Evolutionary conservation across 2,329 filamentous ascomycete species (phyloP).

Genomic region (Lecanicillium sp.): DNA sequence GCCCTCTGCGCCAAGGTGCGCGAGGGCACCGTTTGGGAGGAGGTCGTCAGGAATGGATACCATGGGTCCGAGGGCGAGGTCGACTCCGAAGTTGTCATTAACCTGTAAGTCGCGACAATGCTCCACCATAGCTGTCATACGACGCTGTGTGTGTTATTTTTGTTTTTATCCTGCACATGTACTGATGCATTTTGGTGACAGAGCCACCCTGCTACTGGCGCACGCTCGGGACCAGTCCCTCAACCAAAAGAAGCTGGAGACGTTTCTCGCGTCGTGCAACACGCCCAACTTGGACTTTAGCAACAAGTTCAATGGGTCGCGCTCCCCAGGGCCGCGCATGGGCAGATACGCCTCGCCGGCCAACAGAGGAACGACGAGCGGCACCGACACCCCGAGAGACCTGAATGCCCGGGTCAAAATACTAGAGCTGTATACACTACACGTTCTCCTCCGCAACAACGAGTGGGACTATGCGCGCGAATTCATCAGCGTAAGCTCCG

Average conservation of each 20-base stretch:
- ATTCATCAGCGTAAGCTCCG: slow-evolving; percentile 78
- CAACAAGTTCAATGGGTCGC: slow-evolving; percentile 48
- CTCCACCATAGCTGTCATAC: background rate
- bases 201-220: slow-evolving; percentile 82
- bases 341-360: slow-evolving; percentile 36
- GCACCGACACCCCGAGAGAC: slow-evolving; percentile 76
- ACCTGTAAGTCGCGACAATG: slow-evolving; percentile 53
- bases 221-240: slow-evolving; percentile 76
- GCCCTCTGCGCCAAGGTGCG: slow-evolving; percentile 74
- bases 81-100: slow-evolving; percentile 89
- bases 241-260: slow-evolving; percentile 84
- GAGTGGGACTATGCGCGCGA: slow-evolving; percentile 95
- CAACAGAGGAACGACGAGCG: slow-evolving; percentile 44
- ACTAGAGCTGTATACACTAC: slow-evolving; percentile 88
- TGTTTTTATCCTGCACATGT: background rate
- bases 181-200: slow-evolving; percentile 25
- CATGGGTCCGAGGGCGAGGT: slow-evolving; percentile 82
- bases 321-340: slow-evolving; percentile 26
- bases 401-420: slow-evolving; percentile 82
- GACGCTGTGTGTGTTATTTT: too few species aligned
- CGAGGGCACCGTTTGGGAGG: slow-evolving; percentile 90
- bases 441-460: slow-evolving; percentile 85
- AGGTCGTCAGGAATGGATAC: slow-evolving; percentile 82
- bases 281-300: slow-evolving; percentile 66
- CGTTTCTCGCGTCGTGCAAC: slow-evolving; percentile 72